These are phyloP conservation scores for Mayamaea pseudoterrestris DNA, from an alignment of 108 stramenopile genomes.

Conservation along the genomic window DNA sequence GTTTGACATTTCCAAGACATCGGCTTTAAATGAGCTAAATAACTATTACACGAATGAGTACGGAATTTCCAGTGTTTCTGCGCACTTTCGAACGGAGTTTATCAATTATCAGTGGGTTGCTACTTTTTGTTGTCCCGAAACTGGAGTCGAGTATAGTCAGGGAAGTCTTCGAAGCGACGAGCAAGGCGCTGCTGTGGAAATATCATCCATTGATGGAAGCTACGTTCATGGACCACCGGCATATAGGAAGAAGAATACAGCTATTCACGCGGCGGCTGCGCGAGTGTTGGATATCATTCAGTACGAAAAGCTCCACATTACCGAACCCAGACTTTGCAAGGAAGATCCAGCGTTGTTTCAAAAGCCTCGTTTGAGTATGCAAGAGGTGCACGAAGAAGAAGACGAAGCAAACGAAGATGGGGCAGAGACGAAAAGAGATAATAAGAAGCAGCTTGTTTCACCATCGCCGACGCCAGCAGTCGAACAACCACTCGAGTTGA, in stretches of 20 bases:
- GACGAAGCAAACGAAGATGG: background rate
- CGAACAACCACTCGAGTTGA: too few species aligned
- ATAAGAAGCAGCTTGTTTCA: background rate
- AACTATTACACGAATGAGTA: background rate
- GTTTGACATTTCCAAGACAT: too few species aligned
- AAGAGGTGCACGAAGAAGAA: background rate
- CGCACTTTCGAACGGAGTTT: background rate
- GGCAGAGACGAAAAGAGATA: background rate
- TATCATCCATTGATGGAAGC: background rate
- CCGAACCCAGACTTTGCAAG: conserved; percentile 21
- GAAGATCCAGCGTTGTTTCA: too few species aligned
- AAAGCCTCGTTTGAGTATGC: too few species aligned
- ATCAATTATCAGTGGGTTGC: background rate
- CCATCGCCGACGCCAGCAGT: too few species aligned
- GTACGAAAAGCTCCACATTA: conserved; percentile 8
- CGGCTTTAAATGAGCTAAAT: too few species aligned
- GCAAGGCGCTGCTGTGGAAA: background rate
- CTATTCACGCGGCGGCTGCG: conserved; percentile 23
- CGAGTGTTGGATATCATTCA: conserved; percentile 21
- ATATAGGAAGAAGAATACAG: conserved; percentile 20
- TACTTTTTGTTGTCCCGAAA: background rate
- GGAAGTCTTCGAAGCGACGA: background rate
- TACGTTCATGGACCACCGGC: conserved; percentile 2
- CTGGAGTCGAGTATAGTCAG: background rate
- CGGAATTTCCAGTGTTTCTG: background rate